Conservation (phyloP, 306 rosid genomes). For the Arachis stenosperma region DNA sequence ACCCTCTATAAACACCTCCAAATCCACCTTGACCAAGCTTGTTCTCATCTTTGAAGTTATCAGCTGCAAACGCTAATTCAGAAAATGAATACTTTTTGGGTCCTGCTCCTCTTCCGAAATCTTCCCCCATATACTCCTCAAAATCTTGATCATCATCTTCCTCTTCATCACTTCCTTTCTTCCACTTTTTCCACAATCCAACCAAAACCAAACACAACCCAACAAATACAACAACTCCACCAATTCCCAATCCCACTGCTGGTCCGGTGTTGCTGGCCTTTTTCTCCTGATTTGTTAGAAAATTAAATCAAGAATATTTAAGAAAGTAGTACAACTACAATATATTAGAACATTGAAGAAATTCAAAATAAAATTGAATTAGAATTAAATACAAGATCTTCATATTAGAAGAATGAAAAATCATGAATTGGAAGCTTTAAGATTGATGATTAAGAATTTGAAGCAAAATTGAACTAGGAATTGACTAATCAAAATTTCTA, state of each 20-base stretch:
- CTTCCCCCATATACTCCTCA: conserved; percentile 39
- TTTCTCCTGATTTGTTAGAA: neutral
- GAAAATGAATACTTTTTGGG: conserved; percentile 39
- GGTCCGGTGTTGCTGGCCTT: conserved; percentile 5
- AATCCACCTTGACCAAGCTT: conserved; percentile 57
- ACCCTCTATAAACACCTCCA: conserved; percentile 51
- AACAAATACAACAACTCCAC: conserved; percentile 20
- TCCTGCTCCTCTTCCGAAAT: conserved; percentile 43
- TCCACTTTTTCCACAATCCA: conserved; percentile 10
- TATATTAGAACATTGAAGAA: too few species aligned
- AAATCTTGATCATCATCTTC: conserved; percentile 32
- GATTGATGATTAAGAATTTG: too few species aligned
- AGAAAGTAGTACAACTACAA: too few species aligned
- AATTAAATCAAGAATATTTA: too few species aligned
- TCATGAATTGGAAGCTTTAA: too few species aligned
- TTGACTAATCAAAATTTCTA: too few species aligned
- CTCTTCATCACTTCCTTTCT: neutral
- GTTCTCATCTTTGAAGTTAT: conserved; percentile 36
- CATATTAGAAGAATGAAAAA: too few species aligned
- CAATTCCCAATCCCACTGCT: conserved; percentile 30
- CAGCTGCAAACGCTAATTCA: conserved; percentile 39
- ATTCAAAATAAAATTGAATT: too few species aligned
- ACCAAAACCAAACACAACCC: neutral
- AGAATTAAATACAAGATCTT: too few species aligned
- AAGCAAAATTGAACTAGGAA: too few species aligned